Base-by-base conservation (phyloP, 768 basidiomycete species). In the Lyophyllum semitale region DNA sequence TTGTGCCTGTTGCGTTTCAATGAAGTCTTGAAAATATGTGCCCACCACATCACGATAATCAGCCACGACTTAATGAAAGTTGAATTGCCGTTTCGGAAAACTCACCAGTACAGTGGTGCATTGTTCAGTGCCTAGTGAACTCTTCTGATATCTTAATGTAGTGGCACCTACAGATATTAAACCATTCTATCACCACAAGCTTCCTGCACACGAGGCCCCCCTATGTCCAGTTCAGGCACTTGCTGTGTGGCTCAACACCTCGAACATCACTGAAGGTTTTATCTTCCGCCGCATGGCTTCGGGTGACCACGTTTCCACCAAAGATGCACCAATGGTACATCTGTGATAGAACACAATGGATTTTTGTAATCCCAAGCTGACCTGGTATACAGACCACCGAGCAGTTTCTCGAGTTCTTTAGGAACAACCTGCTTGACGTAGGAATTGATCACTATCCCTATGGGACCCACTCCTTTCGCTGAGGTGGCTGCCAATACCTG, bases 351-450 rank as follows among this genome's bases (percentile, higher is more conserved):
- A 13, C 40, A 5, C 33, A 25, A 11, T 12, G 11, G 2, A 48
- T 6, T 17, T 12, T 15, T 20, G 8, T 15, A 35, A 29, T 32
- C 9, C 22, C 54, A 23, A 15, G n/a, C 27, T 18, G 20, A 13
- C 43, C 11, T 41, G 20, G n/a, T n/a, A n/a, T 46, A 23, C 52
- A 77, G 74, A 69, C 67, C 1, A 62, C 71, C 0, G 70, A 76
- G 40, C 61, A 68, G 26, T 75, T 77, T 46, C 65, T 80, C 0
- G 67, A 74, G 42, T 55, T 68, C 17, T 76, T 78, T 38, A 61
- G 71, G 1, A 72, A 75, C 55, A 77, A 77, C 51, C 63, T 80
- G 2, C 53, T 73, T 7, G 77, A 80, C 50, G 64, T 80, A 23
- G 48, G 55, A 0, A 48, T 76, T 37, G 72, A 79, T 59, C 70